phyloP scores from a whole-genome alignment of 345 rosid genomes.

The Boechera stricta region DNA sequence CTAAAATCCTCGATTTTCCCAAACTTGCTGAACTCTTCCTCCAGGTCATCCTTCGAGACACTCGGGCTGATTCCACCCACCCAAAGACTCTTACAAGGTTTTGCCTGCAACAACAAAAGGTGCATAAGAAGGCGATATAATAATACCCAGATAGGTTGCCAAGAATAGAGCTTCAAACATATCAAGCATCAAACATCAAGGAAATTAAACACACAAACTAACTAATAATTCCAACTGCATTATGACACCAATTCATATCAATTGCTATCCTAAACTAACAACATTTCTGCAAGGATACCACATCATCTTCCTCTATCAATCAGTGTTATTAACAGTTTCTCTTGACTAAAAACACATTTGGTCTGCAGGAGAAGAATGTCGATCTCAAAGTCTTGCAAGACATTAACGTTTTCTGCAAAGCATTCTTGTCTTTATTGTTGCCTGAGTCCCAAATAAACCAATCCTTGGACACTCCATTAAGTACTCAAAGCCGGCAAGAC shows the following conservation, averaged over 20 bases:
- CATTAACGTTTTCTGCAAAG: background rate
- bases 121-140: slow-evolving; percentile 24
- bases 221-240: background rate
- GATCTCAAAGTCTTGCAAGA: background rate
- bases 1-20: slow-evolving; percentile 86
- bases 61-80: slow-evolving; percentile 84
- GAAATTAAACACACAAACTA: slow-evolving; percentile 10
- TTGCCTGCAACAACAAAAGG: slow-evolving; percentile 61
- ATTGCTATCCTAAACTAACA: slow-evolving; percentile 21
- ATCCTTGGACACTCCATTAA: background rate
- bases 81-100: slow-evolving; percentile 81
- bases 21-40: slow-evolving; percentile 76
- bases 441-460: background rate
- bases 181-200: slow-evolving; percentile 17
- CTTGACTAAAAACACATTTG: background rate
- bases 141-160: background rate
- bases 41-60: slow-evolving; percentile 70
- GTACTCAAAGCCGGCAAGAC: background rate
- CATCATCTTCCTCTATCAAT: slow-evolving; percentile 11
- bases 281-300: slow-evolving; percentile 5
- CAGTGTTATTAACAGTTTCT: background rate
- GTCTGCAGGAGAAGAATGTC: slow-evolving; percentile 8
- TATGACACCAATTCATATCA: slow-evolving; percentile 8
- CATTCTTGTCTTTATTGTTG: background rate
- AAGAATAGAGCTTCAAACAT: slow-evolving; percentile 16